A percentile compares a stretch with the other conserved stretches of the same genome.
Evolutionary conservation across 768 basidiomycete species (phyloP).

Genomic region (Rhodotorula paludigena): DNA sequence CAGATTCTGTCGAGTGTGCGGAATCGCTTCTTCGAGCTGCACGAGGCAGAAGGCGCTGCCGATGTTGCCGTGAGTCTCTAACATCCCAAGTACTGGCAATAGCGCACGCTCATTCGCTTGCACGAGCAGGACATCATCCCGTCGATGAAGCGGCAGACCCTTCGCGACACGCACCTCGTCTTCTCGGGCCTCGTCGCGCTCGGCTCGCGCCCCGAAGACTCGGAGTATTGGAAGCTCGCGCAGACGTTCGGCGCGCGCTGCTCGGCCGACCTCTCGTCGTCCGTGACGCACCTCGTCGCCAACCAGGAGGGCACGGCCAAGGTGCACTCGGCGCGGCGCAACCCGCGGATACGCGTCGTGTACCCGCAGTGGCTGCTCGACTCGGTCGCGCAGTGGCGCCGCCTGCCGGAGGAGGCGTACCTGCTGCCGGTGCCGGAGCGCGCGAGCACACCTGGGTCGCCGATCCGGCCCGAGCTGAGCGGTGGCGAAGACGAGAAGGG

Average conservation of each 20-base stretch:
- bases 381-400: constrained; percentile 79
- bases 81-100: neutral
- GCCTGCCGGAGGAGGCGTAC: constrained; percentile 73
- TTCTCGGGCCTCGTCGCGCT: constrained; percentile 95
- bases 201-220: constrained; percentile 53
- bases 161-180: constrained; percentile 73
- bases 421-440: constrained; percentile 46
- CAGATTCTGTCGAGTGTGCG: constrained; percentile 83
- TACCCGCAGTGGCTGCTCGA: constrained; percentile 86
- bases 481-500: constrained; percentile 36
- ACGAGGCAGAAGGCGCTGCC: constrained; percentile 50
- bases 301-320: constrained; percentile 90
- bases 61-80: constrained; percentile 67
- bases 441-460: neutral
- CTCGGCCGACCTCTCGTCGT: constrained; percentile 60
- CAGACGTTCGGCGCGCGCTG: constrained; percentile 81
- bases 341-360: constrained; percentile 75
- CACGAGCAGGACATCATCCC: constrained; percentile 72
- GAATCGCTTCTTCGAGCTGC: constrained; percentile 64
- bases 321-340: constrained; percentile 72
- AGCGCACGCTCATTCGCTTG: constrained; percentile 43
- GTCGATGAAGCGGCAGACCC: constrained; percentile 64
- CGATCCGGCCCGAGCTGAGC: constrained; percentile 15
- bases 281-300: constrained; percentile 85
- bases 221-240: constrained; percentile 78